These are phyloP conservation scores for Xylariaceae sp. DNA, from an alignment of 2,329 filamentous ascomycete genomes.

Conservation along the genomic window DNA sequence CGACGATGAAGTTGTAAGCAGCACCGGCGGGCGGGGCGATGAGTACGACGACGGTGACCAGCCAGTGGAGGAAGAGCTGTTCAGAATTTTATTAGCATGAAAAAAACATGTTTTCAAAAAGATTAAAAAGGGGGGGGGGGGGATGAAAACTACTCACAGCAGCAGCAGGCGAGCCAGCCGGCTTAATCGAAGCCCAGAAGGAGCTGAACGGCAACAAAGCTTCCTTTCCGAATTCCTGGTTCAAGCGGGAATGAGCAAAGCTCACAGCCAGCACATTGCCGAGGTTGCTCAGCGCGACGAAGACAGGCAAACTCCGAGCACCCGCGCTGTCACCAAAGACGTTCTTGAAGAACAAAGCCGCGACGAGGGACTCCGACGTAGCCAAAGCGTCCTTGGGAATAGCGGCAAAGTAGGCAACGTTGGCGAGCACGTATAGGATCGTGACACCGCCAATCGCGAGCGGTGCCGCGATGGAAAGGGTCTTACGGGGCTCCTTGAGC, in stretches of 20 bases:
- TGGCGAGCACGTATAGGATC: constrained; percentile 57
- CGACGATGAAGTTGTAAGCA: constrained; percentile 62
- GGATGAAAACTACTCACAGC: constrained; percentile 33
- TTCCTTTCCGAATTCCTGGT: constrained; percentile 64
- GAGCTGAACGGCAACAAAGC: constrained; percentile 59
- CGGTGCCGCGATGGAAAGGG: constrained; percentile 50
- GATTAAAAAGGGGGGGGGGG: too few species aligned
- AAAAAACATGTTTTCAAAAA: not conserved
- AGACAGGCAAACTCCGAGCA: constrained; percentile 43
- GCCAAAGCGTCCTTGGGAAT: constrained; percentile 54
- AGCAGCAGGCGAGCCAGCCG: constrained; percentile 59
- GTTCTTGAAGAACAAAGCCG: constrained; percentile 55
- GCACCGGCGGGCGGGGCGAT: constrained; percentile 61
- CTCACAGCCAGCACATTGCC: constrained; percentile 58
- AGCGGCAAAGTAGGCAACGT: constrained; percentile 60
- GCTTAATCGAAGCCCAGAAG: constrained; percentile 64
- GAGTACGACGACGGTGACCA: constrained; percentile 59
- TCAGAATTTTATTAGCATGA: constrained; percentile 1
- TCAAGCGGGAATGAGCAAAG: constrained; percentile 54
- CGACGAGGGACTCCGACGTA: constrained; percentile 54
- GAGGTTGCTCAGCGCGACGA: constrained; percentile 56
- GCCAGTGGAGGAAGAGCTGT: constrained; percentile 58
- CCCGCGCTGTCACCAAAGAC: constrained; percentile 54
- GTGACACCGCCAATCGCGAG: constrained; percentile 54
- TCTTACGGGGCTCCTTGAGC: constrained; percentile 49